Evolutionary conservation across 495 filamentous ascomycete species (phyloP).

Genomic region (Penicillium maclennaniae): DNA sequence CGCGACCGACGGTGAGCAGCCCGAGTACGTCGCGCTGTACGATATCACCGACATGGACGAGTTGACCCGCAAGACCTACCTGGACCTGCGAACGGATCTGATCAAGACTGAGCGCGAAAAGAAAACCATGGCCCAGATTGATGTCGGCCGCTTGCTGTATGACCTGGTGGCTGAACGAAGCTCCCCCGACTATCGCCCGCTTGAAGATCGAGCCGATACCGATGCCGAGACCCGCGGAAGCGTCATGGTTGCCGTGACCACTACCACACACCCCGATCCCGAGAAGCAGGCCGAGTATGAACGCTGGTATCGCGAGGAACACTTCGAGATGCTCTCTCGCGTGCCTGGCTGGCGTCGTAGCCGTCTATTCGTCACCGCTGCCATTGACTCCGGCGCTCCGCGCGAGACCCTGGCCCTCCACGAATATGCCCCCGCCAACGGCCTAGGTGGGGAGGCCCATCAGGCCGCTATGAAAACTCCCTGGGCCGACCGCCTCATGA

Average conservation of each 20-base stretch:
- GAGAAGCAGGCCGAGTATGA: constrained; percentile 53
- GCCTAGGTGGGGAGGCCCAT: constrained; percentile 59
- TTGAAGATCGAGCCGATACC: constrained; percentile 55
- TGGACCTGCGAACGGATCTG: constrained; percentile 55
- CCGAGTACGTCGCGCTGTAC: constrained; percentile 74
- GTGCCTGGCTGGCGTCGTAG: constrained; percentile 74
- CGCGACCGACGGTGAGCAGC: constrained; percentile 53
- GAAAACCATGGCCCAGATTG: constrained; percentile 70
- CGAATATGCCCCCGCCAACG: constrained; percentile 64
- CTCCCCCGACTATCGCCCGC: constrained; percentile 47
- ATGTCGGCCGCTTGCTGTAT: constrained; percentile 64
- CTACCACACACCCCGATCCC: constrained; percentile 50
- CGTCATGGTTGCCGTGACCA: constrained; percentile 57
- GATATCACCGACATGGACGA: constrained; percentile 71
- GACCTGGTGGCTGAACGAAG: constrained; percentile 56
- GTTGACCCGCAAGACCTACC: constrained; percentile 62
- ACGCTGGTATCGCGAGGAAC: constrained; percentile 70
- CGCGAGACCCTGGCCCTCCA: constrained; percentile 63
- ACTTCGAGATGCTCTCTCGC: constrained; percentile 64
- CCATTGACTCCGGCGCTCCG: constrained; percentile 45
- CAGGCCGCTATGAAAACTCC: constrained; percentile 56
- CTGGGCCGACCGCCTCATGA: constrained; percentile 52
- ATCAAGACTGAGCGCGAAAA: constrained; percentile 70
- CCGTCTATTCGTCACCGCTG: constrained; percentile 58
- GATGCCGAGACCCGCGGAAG: constrained; percentile 54